These are phyloP conservation scores for Polychaeton citri DNA, from an alignment of 2,329 filamentous ascomycete species.

Conservation along the genomic window DNA sequence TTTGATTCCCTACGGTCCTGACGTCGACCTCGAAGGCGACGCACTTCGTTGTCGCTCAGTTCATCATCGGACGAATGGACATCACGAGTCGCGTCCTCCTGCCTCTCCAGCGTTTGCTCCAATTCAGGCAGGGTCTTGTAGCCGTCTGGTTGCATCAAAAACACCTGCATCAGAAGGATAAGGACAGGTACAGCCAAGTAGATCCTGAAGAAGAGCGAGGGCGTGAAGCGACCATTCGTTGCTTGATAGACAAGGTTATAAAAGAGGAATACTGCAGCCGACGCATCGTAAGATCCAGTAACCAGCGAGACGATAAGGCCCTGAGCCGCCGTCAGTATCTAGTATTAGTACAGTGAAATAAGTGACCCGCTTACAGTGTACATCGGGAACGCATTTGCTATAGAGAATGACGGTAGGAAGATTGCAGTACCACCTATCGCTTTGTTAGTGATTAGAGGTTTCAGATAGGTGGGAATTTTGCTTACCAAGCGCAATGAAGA, in stretches of 20 bases:
- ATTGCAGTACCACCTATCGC: slow-evolving; percentile 32
- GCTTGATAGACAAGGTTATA: slow-evolving; percentile 35
- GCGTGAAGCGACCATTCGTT: slow-evolving; percentile 26
- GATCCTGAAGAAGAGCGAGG: slow-evolving; percentile 34
- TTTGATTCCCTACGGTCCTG: slow-evolving; percentile 49
- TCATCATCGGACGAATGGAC: slow-evolving; percentile 45
- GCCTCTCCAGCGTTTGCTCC: slow-evolving; percentile 65
- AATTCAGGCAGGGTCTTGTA: slow-evolving; percentile 57
- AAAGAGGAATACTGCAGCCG: slow-evolving; percentile 33
- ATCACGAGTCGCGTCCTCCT: slow-evolving; percentile 38
- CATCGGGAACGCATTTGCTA: slow-evolving; percentile 36
- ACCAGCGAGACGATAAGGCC: slow-evolving; percentile 35
- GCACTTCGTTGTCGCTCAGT: slow-evolving; percentile 41
- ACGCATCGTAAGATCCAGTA: slow-evolving; percentile 37
- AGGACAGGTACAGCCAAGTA: slow-evolving; percentile 33
- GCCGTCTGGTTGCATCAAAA: slow-evolving; percentile 31
- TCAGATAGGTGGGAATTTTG: slow-evolving; percentile 13
- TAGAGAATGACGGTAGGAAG: slow-evolving; percentile 38
- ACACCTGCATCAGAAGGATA: slow-evolving; percentile 30
- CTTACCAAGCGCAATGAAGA: slow-evolving; percentile 29
- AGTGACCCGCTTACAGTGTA: slow-evolving; percentile 27
- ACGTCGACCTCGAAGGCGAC: slow-evolving; percentile 39
- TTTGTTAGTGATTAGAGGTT: neutral
- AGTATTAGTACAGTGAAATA: neutral
- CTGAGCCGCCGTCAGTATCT: neutral